A percentile compares a stretch with the other conserved stretches of the same genome.
phyloP scores from a whole-genome alignment of 768 basidiomycete species.

The Trametes punicea region DNA sequence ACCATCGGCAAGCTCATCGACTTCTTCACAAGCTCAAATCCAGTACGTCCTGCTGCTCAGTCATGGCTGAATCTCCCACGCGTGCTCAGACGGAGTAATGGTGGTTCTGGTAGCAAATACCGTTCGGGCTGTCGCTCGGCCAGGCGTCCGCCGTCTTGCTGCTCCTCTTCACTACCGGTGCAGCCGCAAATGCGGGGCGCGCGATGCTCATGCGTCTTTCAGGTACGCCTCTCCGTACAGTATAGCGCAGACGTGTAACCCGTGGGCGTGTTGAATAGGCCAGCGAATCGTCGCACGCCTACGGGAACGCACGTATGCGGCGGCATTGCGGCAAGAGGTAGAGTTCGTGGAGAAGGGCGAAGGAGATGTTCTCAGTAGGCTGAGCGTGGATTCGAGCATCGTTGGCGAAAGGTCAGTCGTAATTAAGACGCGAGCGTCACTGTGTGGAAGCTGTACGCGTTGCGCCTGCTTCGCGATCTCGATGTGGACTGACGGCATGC shows the following conservation, averaged over 20 bases:
- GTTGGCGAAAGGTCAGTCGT: constrained; percentile 85
- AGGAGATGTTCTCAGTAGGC: constrained; percentile 88
- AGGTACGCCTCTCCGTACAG: constrained; percentile 37
- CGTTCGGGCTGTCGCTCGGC: constrained; percentile 74
- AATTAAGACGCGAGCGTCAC: neutral
- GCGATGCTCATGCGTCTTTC: constrained; percentile 83
- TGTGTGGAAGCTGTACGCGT: neutral
- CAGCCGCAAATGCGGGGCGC: constrained; percentile 79
- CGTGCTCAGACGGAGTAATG: neutral
- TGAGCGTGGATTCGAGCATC: constrained; percentile 89
- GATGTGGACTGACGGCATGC: neutral
- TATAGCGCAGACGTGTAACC: neutral
- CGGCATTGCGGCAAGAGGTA: constrained; percentile 86
- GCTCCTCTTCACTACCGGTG: constrained; percentile 81
- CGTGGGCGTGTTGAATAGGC: constrained; percentile 34
- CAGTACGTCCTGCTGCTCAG: constrained; percentile 45
- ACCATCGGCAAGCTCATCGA: constrained; percentile 94
- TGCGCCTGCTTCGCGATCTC: neutral
- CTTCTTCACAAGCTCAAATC: constrained; percentile 72
- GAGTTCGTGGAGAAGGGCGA: constrained; percentile 91
- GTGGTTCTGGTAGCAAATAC: constrained; percentile 52
- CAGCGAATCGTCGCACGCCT: constrained; percentile 90
- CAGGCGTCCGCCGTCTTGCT: constrained; percentile 76
- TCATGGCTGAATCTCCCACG: neutral
- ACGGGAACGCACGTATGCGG: constrained; percentile 76